Evolutionary conservation across 2,329 filamentous ascomycete species (phyloP).

Genomic region (Aurifilum marmelostoma): DNA sequence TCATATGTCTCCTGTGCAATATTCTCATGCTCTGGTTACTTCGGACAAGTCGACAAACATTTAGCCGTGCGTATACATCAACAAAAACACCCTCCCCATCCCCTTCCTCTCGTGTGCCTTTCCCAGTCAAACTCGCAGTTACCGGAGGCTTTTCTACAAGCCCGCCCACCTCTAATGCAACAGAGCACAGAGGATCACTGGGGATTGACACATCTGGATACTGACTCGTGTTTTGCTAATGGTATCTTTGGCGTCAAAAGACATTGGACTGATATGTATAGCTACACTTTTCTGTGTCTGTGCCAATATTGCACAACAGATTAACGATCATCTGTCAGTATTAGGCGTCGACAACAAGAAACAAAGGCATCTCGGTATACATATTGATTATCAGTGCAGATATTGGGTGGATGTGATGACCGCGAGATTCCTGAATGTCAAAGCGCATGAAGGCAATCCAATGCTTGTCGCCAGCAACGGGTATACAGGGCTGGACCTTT

Average conservation of each 20-base stretch:
- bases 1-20: conserved; percentile 18
- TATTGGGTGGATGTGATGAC: conserved; percentile 18
- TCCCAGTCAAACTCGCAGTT: no score
- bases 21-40: conserved; percentile 23
- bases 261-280: conserved; percentile 19
- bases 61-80: conserved; percentile 14
- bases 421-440: conserved; percentile 11
- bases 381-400: neutral
- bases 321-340: conserved; percentile 18
- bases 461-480: conserved; percentile 14
- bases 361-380: neutral
- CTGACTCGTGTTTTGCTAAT: neutral
- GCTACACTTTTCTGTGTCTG: conserved; percentile 8
- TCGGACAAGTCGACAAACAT: conserved; percentile 16
- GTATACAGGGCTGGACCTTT: conserved; percentile 11
- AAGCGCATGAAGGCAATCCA: conserved; percentile 7
- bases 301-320: conserved; percentile 18
- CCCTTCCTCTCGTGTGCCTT: no score
- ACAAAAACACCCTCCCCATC: neutral
- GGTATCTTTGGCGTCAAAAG: neutral
- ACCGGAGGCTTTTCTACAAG: neutral
- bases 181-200: neutral
- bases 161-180: neutral
- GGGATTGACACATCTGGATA: neutral
- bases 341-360: neutral